Percentiles rank a stretch among this genome's conserved stretches.
Conservation (phyloP, 1,284 basidiomycete genomes). For the Wolfiporia cocos region DNA sequence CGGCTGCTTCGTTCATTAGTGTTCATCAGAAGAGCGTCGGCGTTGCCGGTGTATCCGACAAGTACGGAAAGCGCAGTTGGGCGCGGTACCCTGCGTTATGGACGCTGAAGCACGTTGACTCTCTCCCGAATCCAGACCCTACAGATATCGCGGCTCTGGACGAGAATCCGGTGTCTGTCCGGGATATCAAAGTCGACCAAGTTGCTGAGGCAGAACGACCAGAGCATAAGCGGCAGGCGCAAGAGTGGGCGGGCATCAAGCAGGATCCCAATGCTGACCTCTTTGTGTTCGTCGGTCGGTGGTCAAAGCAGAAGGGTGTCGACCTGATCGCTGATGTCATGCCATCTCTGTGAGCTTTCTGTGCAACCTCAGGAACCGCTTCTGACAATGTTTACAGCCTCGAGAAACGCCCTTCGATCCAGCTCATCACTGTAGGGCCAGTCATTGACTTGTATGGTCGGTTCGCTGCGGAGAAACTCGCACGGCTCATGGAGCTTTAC, state of each 20-base stretch:
- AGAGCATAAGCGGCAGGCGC: slow-evolving; percentile 84
- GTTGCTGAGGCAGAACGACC: slow-evolving; percentile 85
- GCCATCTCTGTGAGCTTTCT: slow-evolving; percentile 65
- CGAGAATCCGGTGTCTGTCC: slow-evolving; percentile 64
- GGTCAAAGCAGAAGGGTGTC: slow-evolving; percentile 96
- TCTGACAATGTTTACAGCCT: slow-evolving; percentile 40
- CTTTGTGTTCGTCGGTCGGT: slow-evolving; percentile 93
- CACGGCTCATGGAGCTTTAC: slow-evolving; percentile 89
- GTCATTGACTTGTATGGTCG: slow-evolving; percentile 93
- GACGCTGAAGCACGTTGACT: slow-evolving; percentile 93
- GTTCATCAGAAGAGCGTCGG: slow-evolving; percentile 88
- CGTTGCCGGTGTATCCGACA: slow-evolving; percentile 93
- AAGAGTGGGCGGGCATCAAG: slow-evolving; percentile 89
- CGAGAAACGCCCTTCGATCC: slow-evolving; percentile 81
- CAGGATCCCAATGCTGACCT: slow-evolving; percentile 86
- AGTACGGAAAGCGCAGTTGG: slow-evolving; percentile 93
- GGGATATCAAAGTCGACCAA: slow-evolving; percentile 73
- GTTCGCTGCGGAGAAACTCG: slow-evolving; percentile 89
- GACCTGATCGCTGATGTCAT: slow-evolving; percentile 93
- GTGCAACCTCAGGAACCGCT: slow-evolving; percentile 1
- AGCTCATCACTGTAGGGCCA: slow-evolving; percentile 84
- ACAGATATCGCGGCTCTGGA: slow-evolving; percentile 90
- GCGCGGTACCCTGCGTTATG: slow-evolving; percentile 91
- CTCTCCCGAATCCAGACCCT: slow-evolving; percentile 88
- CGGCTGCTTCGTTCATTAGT: slow-evolving; percentile 87